Conservation (phyloP, 75 land plant genomes). For the Cunninghamia lanceolata region DNA sequence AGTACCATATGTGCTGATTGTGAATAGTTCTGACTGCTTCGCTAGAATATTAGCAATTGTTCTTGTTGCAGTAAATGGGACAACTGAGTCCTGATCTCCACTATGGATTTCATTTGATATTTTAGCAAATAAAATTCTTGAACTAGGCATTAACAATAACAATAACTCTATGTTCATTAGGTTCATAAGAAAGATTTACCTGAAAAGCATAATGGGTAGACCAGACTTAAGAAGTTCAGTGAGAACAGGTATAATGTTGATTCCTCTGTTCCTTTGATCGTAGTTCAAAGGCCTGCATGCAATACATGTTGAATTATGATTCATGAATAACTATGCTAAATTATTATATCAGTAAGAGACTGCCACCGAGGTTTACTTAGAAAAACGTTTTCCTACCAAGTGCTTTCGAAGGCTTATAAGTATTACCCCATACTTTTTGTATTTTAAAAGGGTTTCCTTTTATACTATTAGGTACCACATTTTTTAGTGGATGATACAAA, state of each 20-base stretch:
- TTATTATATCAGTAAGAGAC: too few relatives aligned
- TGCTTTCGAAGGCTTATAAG: too few relatives aligned
- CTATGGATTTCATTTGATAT: not conserved
- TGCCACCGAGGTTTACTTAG: not conserved
- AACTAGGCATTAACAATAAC: not conserved
- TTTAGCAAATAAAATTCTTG: not conserved
- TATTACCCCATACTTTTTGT: too few relatives aligned
- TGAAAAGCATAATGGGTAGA: conserved; percentile 16
- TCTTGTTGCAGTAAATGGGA: conserved; percentile 21
- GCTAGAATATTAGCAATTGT: conserved; percentile 9
- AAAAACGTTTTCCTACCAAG: too few relatives aligned
- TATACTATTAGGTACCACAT: too few relatives aligned
- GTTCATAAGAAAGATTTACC: not conserved
- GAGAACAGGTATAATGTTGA: conserved; percentile 13
- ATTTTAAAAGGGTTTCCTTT: too few relatives aligned
- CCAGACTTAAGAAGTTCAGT: conserved; percentile 1
- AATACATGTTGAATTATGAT: not conserved
- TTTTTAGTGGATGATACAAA: too few relatives aligned
- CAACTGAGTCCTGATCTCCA: conserved; percentile 25
- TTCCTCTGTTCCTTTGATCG: conserved; percentile 7
- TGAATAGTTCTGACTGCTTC: conserved; percentile 9
- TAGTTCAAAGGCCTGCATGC: conserved; percentile 8
- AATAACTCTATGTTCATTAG: not conserved
- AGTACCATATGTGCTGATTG: conserved; percentile 2
- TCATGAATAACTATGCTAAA: too few relatives aligned